Base-by-base conservation (phyloP, 805 yeast species). In the Candida hispaniensis region DNA sequence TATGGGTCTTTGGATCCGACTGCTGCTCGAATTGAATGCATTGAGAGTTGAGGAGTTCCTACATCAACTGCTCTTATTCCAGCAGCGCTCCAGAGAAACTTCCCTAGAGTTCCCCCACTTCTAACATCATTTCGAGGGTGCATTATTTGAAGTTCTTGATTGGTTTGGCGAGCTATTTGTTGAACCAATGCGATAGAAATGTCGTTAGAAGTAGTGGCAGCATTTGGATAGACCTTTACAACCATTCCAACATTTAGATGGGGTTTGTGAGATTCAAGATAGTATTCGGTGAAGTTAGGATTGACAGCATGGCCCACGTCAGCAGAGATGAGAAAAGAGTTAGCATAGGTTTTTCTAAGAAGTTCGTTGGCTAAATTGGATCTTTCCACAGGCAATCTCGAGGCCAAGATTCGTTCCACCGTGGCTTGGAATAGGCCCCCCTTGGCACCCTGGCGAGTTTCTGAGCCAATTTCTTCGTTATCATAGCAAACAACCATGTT, bases 41-140 rank as follows among this genome's bases (percentile, higher is more conserved):
- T 81, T 2, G 88, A 70, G 47, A 79, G 63, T 58, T 81, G 93
- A 2, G 93, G 74, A 46, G 81, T 76, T 39, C 94, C 94, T 40
- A 80, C 56, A 48, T 81, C 94, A 39, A 79, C 70, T 26, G 88
- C 77, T 49, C 58, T 46, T 18, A 57, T 41, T 9, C 71, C 71
- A 50, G 54, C 47, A 23, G 49, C 49, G 5, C 56, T 39, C 10
- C 58, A 45, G 5, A 62, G 47, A 42, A 62, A 49, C 52, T 75
- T 94, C 0, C 94, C 94, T 51, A 83, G 80, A 16, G 94, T 81
- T 23, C 93, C 93, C 18, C 94, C 94, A 1, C 85, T 75, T 52
- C 91, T 70, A 10, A 80, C 69, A 53, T 76, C 86, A 58, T 83
- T 82, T 56, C 91, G 71, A 54, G 80, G 78, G 51, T 82, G 94